Evolutionary conservation across 2,329 filamentous ascomycete genomes (phyloP), one percentile per base, ranked within the genome.

Genomic region (Sporothrix curviconia): DNA sequence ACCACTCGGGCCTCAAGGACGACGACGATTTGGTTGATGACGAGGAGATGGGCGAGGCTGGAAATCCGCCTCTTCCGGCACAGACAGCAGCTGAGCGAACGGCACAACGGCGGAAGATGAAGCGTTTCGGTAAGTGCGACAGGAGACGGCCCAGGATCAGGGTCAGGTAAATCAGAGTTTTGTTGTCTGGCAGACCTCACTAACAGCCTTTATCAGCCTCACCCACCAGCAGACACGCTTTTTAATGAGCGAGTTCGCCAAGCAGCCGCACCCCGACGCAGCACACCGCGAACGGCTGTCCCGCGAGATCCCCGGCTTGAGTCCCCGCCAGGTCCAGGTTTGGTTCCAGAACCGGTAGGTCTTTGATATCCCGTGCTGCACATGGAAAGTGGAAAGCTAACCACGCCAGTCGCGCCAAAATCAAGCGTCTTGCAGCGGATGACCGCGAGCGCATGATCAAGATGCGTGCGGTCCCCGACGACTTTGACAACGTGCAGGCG

Each of bases 211-310:
- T 7, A 30, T 36, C 66, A 95, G 92, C 64, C 84, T 97, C 63
- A 96, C 92, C 1, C 92, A 96, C 71, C 92, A 94, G 66, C 92
- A 97, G 78, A 96, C 92, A n/a, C 86, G 92, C 14, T 97, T 95
- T 66, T 77, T 97, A 57, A 95, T 96, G 90, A 96, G 90, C 72
- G 92, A 97, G 70, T 97, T 96, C 67, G 89, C 91, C 58, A 91
- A 94, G 66, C 91, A 97, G 69, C 90, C 92, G 24, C 92, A 96
- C 69, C 92, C 92, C 7, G 92, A 97, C 73, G 92, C 92, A 40
- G 89, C 89, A 47, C 91, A 96, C 70, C 81, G 92, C 61, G 92
- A 96, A 69, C 81, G 90, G 47, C 77, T 97, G 37, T 92, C 92
- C 4, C 79, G 87, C 62, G 90, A 96, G 69, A 96, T 97, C 46